These are phyloP conservation scores for Waltergamsia citrina DNA, from an alignment of 2,329 filamentous ascomycete genomes.

Conservation along the genomic window DNA sequence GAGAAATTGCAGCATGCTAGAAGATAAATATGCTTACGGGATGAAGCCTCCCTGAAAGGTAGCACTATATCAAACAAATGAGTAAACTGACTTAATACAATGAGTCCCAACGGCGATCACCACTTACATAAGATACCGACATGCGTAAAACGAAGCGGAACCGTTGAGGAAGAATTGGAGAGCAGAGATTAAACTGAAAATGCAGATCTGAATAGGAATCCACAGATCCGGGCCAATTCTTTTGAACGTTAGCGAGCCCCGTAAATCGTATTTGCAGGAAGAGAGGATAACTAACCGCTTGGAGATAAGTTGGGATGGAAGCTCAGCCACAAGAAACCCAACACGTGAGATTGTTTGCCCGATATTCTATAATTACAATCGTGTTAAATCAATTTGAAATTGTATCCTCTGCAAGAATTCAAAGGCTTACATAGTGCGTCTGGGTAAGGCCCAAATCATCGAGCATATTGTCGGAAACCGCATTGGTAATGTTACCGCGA, in stretches of 20 bases:
- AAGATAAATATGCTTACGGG: constrained; percentile 31
- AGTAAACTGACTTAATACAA: too few species aligned
- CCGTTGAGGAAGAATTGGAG: constrained; percentile 21
- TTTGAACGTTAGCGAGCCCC: not conserved
- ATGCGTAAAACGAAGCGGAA: constrained; percentile 19
- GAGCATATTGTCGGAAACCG: constrained; percentile 25
- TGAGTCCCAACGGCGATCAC: too few species aligned
- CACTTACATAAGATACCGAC: constrained; percentile 19
- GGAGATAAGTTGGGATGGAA: constrained; percentile 41
- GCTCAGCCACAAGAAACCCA: constrained; percentile 38
- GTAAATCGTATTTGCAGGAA: constrained; percentile 9
- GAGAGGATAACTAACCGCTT: constrained; percentile 17
- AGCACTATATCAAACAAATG: too few species aligned
- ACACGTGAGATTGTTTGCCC: constrained; percentile 20
- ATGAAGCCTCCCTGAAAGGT: constrained; percentile 44
- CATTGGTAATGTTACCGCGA: constrained; percentile 23
- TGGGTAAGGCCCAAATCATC: too few species aligned
- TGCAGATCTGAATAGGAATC: constrained; percentile 35
- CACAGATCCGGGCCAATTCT: constrained; percentile 35
- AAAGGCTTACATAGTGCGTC: too few species aligned
- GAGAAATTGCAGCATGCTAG: too few species aligned
- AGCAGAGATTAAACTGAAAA: constrained; percentile 21
- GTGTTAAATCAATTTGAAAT: not conserved
- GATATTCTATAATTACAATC: constrained; percentile 11
- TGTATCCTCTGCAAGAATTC: constrained; percentile 5